A percentile compares a stretch with the other conserved stretches of the same genome.
These are phyloP conservation scores for Phoma sp. DNA, from an alignment of 2,329 filamentous ascomycete genomes.

Conservation along the genomic window DNA sequence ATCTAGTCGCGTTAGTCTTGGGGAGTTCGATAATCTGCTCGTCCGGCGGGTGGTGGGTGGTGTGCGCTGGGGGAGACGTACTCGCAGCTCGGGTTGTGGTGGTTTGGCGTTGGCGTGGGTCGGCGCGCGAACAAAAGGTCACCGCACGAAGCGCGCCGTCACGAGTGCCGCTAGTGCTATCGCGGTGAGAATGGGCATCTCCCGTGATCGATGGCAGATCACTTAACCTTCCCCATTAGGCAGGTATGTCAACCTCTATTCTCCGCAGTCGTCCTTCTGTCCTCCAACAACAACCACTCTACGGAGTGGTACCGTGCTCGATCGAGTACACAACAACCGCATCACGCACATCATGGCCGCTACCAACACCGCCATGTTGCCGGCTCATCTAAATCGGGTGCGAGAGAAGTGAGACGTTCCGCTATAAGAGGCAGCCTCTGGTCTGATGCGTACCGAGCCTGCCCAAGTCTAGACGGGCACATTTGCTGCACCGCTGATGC, in stretches of 20 bases:
- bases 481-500: background rate
- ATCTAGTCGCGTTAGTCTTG: conserved; percentile 23
- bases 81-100: conserved; percentile 37
- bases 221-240: background rate
- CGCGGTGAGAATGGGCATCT: too few relatives aligned
- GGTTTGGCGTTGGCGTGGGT: conserved; percentile 3
- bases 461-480: conserved; percentile 4
- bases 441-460: conserved; percentile 2
- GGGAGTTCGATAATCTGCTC: too few relatives aligned
- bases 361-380: conserved; percentile 20
- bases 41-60: too few relatives aligned
- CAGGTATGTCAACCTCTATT: background rate
- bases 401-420: conserved; percentile 21
- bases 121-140: conserved; percentile 9
- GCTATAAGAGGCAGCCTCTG: conserved; percentile 14
- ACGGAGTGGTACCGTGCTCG: background rate
- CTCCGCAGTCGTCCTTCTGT: background rate
- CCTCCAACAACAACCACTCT: background rate
- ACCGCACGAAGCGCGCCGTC: conserved; percentile 21
- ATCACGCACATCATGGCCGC: conserved; percentile 38
- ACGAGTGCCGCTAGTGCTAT: conserved; percentile 10
- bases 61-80: conserved; percentile 20
- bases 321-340: conserved; percentile 1
- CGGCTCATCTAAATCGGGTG: conserved; percentile 38
- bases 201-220: background rate